These are phyloP conservation scores for Didymella exigua DNA, from an alignment of 2,329 filamentous ascomycete genomes.

Conservation along the genomic window DNA sequence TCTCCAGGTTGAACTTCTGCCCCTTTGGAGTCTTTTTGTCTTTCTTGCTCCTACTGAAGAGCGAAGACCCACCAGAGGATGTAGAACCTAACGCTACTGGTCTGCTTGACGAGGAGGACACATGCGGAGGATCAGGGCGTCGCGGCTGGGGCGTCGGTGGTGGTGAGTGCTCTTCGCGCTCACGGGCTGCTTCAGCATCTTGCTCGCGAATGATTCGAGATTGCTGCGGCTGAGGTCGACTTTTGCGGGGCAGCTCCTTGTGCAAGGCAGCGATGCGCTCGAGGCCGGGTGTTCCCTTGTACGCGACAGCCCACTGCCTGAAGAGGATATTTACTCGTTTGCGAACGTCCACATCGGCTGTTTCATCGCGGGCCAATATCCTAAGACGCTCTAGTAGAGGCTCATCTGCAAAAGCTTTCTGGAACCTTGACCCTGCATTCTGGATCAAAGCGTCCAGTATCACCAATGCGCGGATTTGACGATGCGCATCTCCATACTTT, in stretches of 20 bases:
- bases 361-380: conserved; percentile 81
- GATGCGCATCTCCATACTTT: conserved; percentile 94
- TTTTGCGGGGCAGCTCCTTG: conserved; percentile 65
- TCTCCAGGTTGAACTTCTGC: conserved; percentile 79
- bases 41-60: conserved; percentile 60
- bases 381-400: conserved; percentile 88
- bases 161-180: conserved; percentile 60
- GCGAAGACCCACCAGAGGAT: conserved; percentile 57
- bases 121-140: conserved; percentile 34
- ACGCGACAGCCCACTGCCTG: conserved; percentile 81
- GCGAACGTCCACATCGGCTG: conserved; percentile 84
- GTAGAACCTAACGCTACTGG: conserved; percentile 36
- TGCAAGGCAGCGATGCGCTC: conserved; percentile 81
- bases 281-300: conserved; percentile 80
- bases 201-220: conserved; percentile 85
- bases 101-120: conserved; percentile 37
- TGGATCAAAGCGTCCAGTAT: conserved; percentile 93
- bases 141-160: conserved; percentile 41
- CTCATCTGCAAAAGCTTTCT: conserved; percentile 87
- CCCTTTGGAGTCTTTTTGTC: conserved; percentile 58
- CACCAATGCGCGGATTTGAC: conserved; percentile 84
- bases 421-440: conserved; percentile 87
- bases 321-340: conserved; percentile 89
- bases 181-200: conserved; percentile 71
- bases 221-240: conserved; percentile 70